phyloP scores from a whole-genome alignment of 306 rosid species.

The Adenanthera pavonina region DNA sequence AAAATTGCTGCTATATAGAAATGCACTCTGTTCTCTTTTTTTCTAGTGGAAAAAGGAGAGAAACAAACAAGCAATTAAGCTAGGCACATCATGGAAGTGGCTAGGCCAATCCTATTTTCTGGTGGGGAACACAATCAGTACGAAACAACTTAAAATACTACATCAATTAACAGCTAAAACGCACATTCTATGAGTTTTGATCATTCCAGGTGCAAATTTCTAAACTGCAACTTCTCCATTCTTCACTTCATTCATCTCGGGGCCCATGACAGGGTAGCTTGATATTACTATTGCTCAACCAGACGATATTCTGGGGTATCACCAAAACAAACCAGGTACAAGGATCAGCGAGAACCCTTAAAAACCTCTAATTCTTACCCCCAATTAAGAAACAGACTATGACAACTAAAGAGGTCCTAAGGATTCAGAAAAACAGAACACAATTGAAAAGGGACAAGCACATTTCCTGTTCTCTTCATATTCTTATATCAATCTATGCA shows the following conservation, averaged over 20 bases:
- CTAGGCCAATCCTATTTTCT: not conserved
- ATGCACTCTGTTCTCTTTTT: not conserved
- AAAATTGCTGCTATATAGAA: not conserved
- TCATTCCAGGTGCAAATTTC: not conserved
- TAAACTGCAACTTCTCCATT: not conserved
- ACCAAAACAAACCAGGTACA: constrained; percentile 23
- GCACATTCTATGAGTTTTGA: not conserved
- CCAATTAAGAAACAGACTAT: not conserved
- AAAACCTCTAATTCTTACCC: not conserved
- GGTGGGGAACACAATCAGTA: not conserved
- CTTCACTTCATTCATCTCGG: not conserved
- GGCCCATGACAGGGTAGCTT: not conserved
- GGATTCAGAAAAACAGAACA: not conserved
- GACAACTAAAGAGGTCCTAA: not conserved
- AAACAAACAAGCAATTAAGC: too few species aligned
- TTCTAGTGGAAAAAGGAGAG: too few species aligned
- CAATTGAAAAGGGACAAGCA: not conserved
- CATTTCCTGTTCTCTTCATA: constrained; percentile 8
- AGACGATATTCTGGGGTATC: not conserved
- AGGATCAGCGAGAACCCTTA: not conserved
- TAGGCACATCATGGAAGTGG: too few species aligned
- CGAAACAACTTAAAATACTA: not conserved
- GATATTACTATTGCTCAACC: constrained; percentile 17
- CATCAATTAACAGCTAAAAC: not conserved
- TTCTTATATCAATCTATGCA: not conserved